phyloP scores from a whole-genome alignment of 2,329 filamentous ascomycete species.

The Arthrobotrys sphaeroides region DNA sequence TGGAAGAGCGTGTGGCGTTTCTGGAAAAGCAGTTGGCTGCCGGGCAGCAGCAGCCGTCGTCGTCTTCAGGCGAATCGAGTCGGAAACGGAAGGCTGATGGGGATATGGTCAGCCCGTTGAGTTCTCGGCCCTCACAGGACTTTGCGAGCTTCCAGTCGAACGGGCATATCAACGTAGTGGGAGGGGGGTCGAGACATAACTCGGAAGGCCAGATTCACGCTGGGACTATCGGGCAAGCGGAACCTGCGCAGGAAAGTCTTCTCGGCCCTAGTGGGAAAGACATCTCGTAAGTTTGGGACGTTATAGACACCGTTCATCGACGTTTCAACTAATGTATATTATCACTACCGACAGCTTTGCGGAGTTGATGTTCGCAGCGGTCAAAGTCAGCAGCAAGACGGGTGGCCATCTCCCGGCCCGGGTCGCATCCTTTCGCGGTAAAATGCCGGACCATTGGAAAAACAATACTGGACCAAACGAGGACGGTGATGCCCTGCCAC shows the following conservation, averaged over 20 bases:
- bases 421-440: constrained; percentile 51
- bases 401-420: constrained; percentile 44
- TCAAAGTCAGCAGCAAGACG: constrained; percentile 55
- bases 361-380: constrained; percentile 57
- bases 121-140: constrained; percentile 22
- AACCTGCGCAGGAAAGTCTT: neutral
- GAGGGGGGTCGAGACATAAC: constrained; percentile 24
- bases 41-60: neutral
- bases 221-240: neutral
- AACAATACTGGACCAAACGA: constrained; percentile 32
- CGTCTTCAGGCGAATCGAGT: constrained; percentile 23
- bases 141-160: constrained; percentile 10
- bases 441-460: constrained; percentile 44
- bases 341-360: constrained; percentile 55
- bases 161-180: constrained; percentile 43
- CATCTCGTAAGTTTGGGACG: constrained; percentile 55
- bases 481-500: constrained; percentile 38
- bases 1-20: constrained; percentile 57
- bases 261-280: constrained; percentile 55
- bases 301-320: constrained; percentile 8
- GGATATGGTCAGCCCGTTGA: constrained; percentile 42
- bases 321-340: no score
- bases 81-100: constrained; percentile 52
- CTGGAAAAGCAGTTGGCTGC: constrained; percentile 54
- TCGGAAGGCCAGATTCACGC: neutral